Conservation (phyloP, 441 rosid species). For the Geranium incanum region DNA sequence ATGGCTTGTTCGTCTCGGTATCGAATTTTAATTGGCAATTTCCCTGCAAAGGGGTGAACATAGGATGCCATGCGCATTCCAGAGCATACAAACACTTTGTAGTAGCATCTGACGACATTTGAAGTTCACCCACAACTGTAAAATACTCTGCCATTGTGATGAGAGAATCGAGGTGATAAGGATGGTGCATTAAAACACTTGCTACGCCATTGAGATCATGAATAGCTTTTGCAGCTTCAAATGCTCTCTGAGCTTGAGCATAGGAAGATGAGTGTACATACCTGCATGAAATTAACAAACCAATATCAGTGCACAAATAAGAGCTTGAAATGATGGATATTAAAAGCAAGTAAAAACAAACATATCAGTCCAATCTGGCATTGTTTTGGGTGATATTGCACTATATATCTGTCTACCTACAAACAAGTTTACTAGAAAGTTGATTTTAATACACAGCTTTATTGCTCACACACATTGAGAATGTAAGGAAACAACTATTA, state of each 20-base stretch:
- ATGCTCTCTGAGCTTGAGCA: conserved; percentile 61
- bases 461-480: not conserved
- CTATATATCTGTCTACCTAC: not conserved
- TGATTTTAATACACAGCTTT: not conserved
- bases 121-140: conserved; percentile 71
- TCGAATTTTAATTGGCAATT: conserved; percentile 65
- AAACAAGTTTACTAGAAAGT: not conserved
- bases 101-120: conserved; percentile 73
- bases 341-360: not conserved
- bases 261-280: conserved; percentile 55
- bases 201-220: conserved; percentile 81
- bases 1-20: conserved; percentile 71
- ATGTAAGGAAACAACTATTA: not conserved
- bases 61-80: conserved; percentile 89
- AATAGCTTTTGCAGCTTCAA: conserved; percentile 74
- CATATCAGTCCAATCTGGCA: not conserved
- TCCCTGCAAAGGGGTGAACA: conserved; percentile 67
- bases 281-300: conserved; percentile 26
- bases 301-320: conserved; percentile 16
- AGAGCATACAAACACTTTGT: conserved; percentile 71
- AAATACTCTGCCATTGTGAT: conserved; percentile 87
- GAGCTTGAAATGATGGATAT: conserved; percentile 8
- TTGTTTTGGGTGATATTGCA: no score
- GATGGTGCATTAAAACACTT: conserved; percentile 51
- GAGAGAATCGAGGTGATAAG: conserved; percentile 81